phyloP scores from a whole-genome alignment of 768 basidiomycete genomes.

The Tubosaeta sp. region DNA sequence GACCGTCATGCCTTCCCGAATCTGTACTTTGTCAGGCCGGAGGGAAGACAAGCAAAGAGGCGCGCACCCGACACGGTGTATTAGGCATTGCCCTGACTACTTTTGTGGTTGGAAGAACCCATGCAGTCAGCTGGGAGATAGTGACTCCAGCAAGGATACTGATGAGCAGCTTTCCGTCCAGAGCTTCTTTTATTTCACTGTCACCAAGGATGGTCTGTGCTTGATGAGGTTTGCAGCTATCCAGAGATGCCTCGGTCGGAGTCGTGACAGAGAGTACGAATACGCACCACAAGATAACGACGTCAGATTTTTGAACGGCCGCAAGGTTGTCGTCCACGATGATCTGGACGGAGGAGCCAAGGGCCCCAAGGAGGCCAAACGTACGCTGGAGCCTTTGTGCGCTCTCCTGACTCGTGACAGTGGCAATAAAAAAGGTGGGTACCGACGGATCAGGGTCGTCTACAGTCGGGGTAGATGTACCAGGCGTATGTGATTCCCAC shows the following conservation, averaged over 20 bases:
- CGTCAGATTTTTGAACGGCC: conserved; percentile 72
- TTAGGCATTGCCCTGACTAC: conserved; percentile 98
- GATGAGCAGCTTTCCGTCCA: conserved; percentile 88
- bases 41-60: not conserved
- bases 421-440: conserved; percentile 80
- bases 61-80: conserved; percentile 84
- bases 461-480: conserved; percentile 64
- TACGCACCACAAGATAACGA: conserved; percentile 82
- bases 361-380: conserved; percentile 55
- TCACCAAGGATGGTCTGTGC: conserved; percentile 70
- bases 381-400: conserved; percentile 58
- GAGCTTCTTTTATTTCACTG: conserved; percentile 73
- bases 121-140: conserved; percentile 68
- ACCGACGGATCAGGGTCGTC: conserved; percentile 59
- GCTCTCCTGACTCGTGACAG: conserved; percentile 76
- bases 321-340: conserved; percentile 63
- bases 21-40: conserved; percentile 44
- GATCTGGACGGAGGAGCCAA: conserved; percentile 69
- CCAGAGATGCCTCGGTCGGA: conserved; percentile 1
- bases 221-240: conserved; percentile 91
- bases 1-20: conserved; percentile 98
- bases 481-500: conserved; percentile 69
- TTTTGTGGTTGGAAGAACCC: conserved; percentile 73
- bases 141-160: conserved; percentile 98
- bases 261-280: not conserved